Evolutionary conservation across 345 rosid genomes (phyloP), one percentile per base, ranked within the genome.

Genomic region (Syzygium jambos): DNA sequence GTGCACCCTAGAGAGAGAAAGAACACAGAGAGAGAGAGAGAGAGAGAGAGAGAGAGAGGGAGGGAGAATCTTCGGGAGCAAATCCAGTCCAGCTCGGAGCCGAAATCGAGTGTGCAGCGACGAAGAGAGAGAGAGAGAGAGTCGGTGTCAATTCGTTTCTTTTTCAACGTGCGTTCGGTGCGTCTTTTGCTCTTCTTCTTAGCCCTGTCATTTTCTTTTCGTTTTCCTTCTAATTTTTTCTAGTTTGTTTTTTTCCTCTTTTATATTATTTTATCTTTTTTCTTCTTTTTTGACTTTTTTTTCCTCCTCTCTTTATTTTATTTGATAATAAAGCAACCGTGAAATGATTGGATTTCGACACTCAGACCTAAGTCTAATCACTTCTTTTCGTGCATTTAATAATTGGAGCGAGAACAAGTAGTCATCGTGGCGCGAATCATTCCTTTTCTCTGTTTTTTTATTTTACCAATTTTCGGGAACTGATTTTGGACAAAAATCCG

Each of bases 81-180:
- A 34, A 34, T 34, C 80, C 80, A 34, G 21, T 34, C 80, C 80
- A 68, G 80, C 46, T 68, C 46, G 9, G 80, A 68, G 80, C 80
- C 34, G 12, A 85, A 41, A 68, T 34, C 23, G n/a, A 19, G n/a
- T 68, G 25, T 9, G 13, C 9, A 17, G 41, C 34, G 46, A 34
- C 41, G 30, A 38, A 15, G 41, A 15, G 30, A 6, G 17, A 11
- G 78, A 17, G 43, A 2, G 43, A 30, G 78, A 6, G 41, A 29
- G 86, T 73, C 80, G 23, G 88, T 15, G 91, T 86, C 88, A 61
- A 65, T 88, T 88, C 91, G 83, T 86, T 86, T 84, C 88, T 52
- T 56, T 89, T 87, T 89, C 90, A 34, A 65, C 85, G 52, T 78
- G 59, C 52, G n/a, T 55, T 15, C 52, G 61, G 52, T 46, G 63